These are phyloP conservation scores for Pseudoscleropodium purum DNA, from an alignment of 225 moss, liverwort and hornwort species.

Conservation along the genomic window DNA sequence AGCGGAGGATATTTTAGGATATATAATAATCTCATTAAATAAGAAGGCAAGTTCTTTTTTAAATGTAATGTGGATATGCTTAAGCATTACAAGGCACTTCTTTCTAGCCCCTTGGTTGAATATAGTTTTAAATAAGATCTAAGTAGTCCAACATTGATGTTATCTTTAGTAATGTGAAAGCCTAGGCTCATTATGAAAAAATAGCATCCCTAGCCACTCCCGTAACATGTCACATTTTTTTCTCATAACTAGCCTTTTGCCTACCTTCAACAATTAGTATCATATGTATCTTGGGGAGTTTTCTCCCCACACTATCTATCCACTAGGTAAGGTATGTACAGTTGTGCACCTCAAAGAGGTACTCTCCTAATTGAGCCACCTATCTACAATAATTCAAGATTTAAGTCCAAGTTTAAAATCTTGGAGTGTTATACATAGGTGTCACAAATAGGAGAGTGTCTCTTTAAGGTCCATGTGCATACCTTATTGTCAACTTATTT, in stretches of 20 bases:
- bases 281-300: accelerated
- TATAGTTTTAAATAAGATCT: too few relatives aligned
- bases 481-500: too few relatives aligned
- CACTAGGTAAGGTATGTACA: too few relatives aligned
- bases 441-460: too few relatives aligned
- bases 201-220: not conserved
- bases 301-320: accelerated
- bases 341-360: too few relatives aligned
- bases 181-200: not conserved
- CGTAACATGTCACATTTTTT: not conserved
- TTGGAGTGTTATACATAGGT: too few relatives aligned
- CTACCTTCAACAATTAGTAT: not conserved
- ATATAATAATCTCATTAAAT: not conserved
- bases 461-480: too few relatives aligned
- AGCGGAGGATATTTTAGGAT: not conserved
- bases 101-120: not conserved
- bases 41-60: not conserved
- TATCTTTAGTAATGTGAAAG: not conserved
- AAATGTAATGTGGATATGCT: accelerated
- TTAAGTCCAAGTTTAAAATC: too few relatives aligned
- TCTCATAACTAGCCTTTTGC: accelerated
- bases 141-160: not conserved
- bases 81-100: not conserved
- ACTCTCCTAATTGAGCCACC: too few relatives aligned
- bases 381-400: too few relatives aligned